phyloP scores from a whole-genome alignment of 768 basidiomycete species.

The Tremella yokohamensis region DNA sequence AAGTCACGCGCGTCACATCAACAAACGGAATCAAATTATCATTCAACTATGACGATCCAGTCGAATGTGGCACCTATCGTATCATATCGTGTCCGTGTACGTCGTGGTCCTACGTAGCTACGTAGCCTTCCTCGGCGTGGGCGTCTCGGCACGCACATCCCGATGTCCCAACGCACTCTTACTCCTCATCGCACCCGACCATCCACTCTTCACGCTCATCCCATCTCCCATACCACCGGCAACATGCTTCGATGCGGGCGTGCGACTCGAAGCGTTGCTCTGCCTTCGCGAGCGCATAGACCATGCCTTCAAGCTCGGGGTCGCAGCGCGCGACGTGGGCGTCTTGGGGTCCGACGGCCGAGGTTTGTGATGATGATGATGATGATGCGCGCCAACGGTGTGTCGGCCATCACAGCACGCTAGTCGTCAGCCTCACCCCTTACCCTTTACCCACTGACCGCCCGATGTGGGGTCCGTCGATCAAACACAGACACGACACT shows the following conservation, averaged over 20 bases:
- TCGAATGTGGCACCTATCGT: no score
- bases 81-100: no score
- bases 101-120: no score
- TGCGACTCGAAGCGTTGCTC: slow-evolving; percentile 14
- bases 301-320: slow-evolving; percentile 21
- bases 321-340: slow-evolving; percentile 16
- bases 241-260: background rate
- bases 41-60: no score
- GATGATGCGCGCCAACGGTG: slow-evolving; percentile 39
- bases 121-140: background rate
- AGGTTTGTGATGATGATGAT: slow-evolving; percentile 29
- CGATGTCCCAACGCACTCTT: slow-evolving; percentile 15
- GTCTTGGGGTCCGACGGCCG: slow-evolving; percentile 13
- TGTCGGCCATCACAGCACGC: slow-evolving; percentile 49
- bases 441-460: background rate
- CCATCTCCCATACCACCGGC: background rate
- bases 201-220: background rate
- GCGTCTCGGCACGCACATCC: slow-evolving; percentile 6
- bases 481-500: slow-evolving; percentile 13
- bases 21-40: no score
- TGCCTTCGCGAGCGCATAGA: slow-evolving; percentile 23
- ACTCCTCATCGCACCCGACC: slow-evolving; percentile 1
- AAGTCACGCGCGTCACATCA: no score
- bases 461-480: no score
- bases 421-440: slow-evolving; percentile 10